A percentile compares a stretch with the other conserved stretches of the same genome.
Evolutionary conservation across 306 rosid species (phyloP).

Genomic region (Cicer pinnatifidum): DNA sequence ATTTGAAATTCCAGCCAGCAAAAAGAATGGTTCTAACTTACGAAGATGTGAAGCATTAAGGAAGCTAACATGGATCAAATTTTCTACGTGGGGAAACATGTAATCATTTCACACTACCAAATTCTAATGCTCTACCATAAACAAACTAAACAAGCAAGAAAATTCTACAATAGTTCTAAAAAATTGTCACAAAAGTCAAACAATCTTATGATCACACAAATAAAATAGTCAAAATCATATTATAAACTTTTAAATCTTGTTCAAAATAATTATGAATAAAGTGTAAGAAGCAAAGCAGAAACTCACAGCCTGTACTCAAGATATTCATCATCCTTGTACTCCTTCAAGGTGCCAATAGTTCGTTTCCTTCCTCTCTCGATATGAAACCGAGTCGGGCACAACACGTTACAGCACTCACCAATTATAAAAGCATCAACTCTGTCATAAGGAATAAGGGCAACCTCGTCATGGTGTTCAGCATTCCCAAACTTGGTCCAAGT

Average conservation of each 20-base stretch:
- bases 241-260: background rate
- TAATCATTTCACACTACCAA: slow-evolving; percentile 28
- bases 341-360: slow-evolving; percentile 76
- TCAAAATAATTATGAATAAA: slow-evolving; percentile 26
- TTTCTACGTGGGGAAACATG: background rate
- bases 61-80: slow-evolving; percentile 9
- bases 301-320: slow-evolving; percentile 91
- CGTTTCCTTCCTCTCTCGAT: slow-evolving; percentile 84
- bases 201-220: background rate
- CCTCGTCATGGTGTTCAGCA: slow-evolving; percentile 78
- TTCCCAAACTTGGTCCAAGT: slow-evolving; percentile 87
- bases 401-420: slow-evolving; percentile 84
- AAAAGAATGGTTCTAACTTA: slow-evolving; percentile 24
- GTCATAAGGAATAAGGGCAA: slow-evolving; percentile 84
- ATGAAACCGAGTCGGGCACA: slow-evolving; percentile 86
- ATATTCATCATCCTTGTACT: slow-evolving; percentile 86
- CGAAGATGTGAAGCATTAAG: slow-evolving; percentile 23
- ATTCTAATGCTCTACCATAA: background rate
- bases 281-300: slow-evolving; percentile 24
- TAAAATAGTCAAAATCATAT: background rate
- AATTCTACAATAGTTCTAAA: background rate
- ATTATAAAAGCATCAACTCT: slow-evolving; percentile 87
- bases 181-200: slow-evolving; percentile 9
- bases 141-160: slow-evolving; percentile 6
- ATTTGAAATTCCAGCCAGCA: slow-evolving; percentile 23